Evolutionary conservation across 257 asterid species (phyloP), one percentile per base, ranked within the genome.

Genomic region (Penstemon davidsonii): DNA sequence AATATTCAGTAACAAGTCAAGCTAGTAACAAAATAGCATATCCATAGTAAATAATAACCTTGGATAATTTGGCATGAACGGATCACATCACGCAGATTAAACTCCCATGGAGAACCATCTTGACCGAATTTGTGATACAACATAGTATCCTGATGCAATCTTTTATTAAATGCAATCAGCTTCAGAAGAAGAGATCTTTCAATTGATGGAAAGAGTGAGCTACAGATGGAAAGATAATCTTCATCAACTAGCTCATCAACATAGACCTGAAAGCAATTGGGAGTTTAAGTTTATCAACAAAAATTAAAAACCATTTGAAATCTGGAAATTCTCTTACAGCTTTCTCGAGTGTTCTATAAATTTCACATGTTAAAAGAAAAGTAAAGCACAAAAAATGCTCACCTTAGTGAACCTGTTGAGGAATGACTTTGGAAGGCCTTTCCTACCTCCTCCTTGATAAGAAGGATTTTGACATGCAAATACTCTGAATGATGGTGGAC

Each of bases 61-160:
- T 82, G 76, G 53, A 93, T 93, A 76, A 93, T 84, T 79, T 93
- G 86, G 63, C 99, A 93, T 44, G 99, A 93, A 54, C 99, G 99
- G 42, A 81, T 78, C 76, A 93, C 95, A 72, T 93, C 99, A 7
- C 99, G 95, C 62, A 93, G 87, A 78, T 93, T 93, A 80, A 93
- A 93, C 84, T 93, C 99, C 99, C 99, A 93, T 25, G 99, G 99
- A 73, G 96, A 90, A 78, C 99, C 99, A 62, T 82, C 87, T 75
- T 84, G 96, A 73, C 87, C 97, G 62, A 93, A 93, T 57, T 84
- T 90, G 73, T 78, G 88, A 75, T 76, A 43, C 40, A 84, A 13
- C 99, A 93, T 90, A 12, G 85, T 90, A 42, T 93, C 96, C 73
- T 83, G 85, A 73, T 87, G 89, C 59, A 93, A 78, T 73, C 83